These are phyloP conservation scores for Calocybe gangraenosa DNA, from an alignment of 768 basidiomycete species.

Conservation along the genomic window DNA sequence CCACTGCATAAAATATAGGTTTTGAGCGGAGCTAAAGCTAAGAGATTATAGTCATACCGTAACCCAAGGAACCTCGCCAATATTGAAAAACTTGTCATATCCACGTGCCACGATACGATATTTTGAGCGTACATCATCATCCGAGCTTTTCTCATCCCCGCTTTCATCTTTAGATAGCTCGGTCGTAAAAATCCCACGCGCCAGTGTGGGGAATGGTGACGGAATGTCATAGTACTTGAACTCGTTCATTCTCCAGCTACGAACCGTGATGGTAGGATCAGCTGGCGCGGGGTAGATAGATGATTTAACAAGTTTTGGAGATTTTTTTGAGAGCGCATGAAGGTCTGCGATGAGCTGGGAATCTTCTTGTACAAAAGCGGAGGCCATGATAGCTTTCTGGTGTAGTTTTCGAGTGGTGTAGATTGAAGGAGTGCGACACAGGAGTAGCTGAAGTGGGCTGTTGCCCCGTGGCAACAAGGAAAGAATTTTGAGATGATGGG, in stretches of 20 bases:
- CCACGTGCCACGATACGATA: conserved; percentile 80
- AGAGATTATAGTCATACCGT: conserved; percentile 49
- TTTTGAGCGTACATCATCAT: no score
- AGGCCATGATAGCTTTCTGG: conserved; percentile 15
- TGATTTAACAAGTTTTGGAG: conserved; percentile 63
- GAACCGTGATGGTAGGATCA: conserved; percentile 49
- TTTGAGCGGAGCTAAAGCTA: background rate
- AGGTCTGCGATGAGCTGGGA: conserved; percentile 59
- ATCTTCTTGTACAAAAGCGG: conserved; percentile 30
- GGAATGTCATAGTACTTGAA: conserved; percentile 90
- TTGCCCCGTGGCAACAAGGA: conserved; percentile 11
- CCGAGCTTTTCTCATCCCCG: conserved; percentile 14
- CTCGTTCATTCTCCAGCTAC: conserved; percentile 98
- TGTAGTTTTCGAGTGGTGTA: background rate
- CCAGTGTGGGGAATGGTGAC: conserved; percentile 92
- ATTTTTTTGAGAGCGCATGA: conserved; percentile 44
- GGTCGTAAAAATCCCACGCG: conserved; percentile 81
- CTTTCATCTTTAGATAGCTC: conserved; percentile 28
- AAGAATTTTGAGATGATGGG: conserved; percentile 13
- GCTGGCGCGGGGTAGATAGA: conserved; percentile 54
- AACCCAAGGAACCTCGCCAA: conserved; percentile 94
- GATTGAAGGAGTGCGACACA: no score
- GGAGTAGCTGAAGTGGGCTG: conserved; percentile 15
- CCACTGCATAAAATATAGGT: conserved; percentile 56
- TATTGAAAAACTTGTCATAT: conserved; percentile 99